Base-by-base conservation (phyloP, 2,329 filamentous ascomycete genomes). In the Cladosporium oxysporum region DNA sequence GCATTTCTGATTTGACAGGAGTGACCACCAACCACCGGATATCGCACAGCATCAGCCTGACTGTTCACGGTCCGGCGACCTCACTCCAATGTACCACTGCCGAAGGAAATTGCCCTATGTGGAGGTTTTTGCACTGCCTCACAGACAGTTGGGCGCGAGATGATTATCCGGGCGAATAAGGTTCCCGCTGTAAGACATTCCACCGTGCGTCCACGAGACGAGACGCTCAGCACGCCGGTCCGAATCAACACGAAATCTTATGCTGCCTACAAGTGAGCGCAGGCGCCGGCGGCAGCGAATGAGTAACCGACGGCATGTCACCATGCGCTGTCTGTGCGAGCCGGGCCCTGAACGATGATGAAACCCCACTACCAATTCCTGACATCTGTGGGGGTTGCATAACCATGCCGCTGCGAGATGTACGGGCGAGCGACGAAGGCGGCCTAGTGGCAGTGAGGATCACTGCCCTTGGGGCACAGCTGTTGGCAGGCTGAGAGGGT, bases 71-170 rank as follows among this genome's bases (percentile, higher is more conserved):
- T 31, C 52, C 18, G 52, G 52, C 52, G 18, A 33, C 52, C n/a
- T 29, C 31, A 33, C 52, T 55, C 31, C 28, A 55, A 7, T 29
- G 31, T 33, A 55, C 26, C 52, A 55, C 52, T 63, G 61, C 61
- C 61, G 61, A 47, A 47, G 21, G 23, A 44, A 4, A 33, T 12
- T 41, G 61, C 61, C 61, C 61, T 63, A 63, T 55, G 61, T 63
- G 61, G 61, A 63, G 61, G 61, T 11, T 16, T 57, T 62, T 63
- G 61, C 61, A 63, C 61, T 47, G 61, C 61, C 61, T 47, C 61
- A 63, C 26, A 63, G 28, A 33, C 44, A 62, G 29, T 29, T 21
- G 29, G 41, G 41, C 41, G 41, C n/a, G 31, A 50, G 31, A 47
- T 33, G 21, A 52, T 62, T 37, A 35, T 23, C 59, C 50, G 61